Percentiles rank a stretch among this genome's conserved stretches.
phyloP scores from a whole-genome alignment of 208 protist species.

The Trypanosoma boissoni region DNA sequence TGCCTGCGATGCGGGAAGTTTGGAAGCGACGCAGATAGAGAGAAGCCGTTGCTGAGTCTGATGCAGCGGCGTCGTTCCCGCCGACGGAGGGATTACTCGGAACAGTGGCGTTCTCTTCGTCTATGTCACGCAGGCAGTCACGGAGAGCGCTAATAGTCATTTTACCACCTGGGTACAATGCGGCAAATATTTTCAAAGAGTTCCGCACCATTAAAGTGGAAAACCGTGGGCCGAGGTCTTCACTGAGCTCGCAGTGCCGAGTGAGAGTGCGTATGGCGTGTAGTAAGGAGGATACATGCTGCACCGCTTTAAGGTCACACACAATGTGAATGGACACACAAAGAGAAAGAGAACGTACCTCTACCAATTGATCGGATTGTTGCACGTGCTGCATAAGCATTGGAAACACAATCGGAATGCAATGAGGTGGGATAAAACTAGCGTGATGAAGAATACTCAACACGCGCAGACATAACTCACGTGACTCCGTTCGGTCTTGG shows the following conservation, averaged over 20 bases:
- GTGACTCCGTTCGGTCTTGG: conserved; percentile 79
- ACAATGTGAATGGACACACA: conserved; percentile 86
- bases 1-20: neutral
- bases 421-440: conserved; percentile 88
- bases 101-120: conserved; percentile 23
- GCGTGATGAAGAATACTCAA: conserved; percentile 84
- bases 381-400: conserved; percentile 86
- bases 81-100: neutral
- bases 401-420: conserved; percentile 81
- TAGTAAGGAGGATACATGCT: conserved; percentile 80
- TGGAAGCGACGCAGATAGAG: neutral
- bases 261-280: conserved; percentile 80
- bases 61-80: neutral
- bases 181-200: conserved; percentile 74
- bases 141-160: conserved; percentile 63
- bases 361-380: conserved; percentile 80
- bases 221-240: conserved; percentile 76
- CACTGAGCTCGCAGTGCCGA: conserved; percentile 81
- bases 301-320: conserved; percentile 83
- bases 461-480: conserved; percentile 87
- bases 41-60: neutral
- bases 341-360: conserved; percentile 80
- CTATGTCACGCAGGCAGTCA: conserved; percentile 46
- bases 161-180: conserved; percentile 63
- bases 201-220: conserved; percentile 72